Evolutionary conservation across 352 stramenopile genomes (phyloP), one percentile per base, ranked within the genome.

Genomic region (Globisporangium uncinulatum): DNA sequence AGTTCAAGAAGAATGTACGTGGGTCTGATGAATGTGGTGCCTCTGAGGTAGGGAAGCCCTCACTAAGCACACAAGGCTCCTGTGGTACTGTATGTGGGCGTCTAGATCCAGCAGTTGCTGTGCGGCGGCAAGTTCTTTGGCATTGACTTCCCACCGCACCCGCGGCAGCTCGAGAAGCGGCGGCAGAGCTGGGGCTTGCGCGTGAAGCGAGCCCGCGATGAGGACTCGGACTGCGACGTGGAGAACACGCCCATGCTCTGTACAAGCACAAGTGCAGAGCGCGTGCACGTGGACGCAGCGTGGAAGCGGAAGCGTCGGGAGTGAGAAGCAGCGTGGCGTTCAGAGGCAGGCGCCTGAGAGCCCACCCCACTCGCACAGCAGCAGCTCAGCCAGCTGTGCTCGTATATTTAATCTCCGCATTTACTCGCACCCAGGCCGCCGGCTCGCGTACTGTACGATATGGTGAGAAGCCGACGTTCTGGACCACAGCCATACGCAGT

Each of bases 221-320:
- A 75, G 13, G 72, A 76, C 41, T 57, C 61, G 13, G 68, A 65
- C 46, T 67, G 51, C 31, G 71, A 81, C 32, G 74, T 76, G 59
- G 65, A 76, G 19, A 54, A 59, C 31, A 63, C 70, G 21, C 52
- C 45, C 37, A 69, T 60, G 50, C 56, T 50, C 19, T 44, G 58
- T 15, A 42, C 48, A 37, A 45, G 56, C 44, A 47, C 32, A 50
- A 37, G 52, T 32, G 24, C 42, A 20, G 60, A 63, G 10, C 59
- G 65, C n/a, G 43, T 63, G 46, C 37, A 80, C 36, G 68, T 86
- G 41, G 71, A 63, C 17, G 57, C 79, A 1, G 45, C 69, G 51
- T 88, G 80, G 77, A 90, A 90, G 63, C 77, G 80, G 19, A 71
- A 81, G 49, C 77, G 80, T 15, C 60, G 79, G 43, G 72, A 86